These are phyloP conservation scores for Scalesia atractyloides DNA, from an alignment of 129 eudicot genomes.

Conservation along the genomic window DNA sequence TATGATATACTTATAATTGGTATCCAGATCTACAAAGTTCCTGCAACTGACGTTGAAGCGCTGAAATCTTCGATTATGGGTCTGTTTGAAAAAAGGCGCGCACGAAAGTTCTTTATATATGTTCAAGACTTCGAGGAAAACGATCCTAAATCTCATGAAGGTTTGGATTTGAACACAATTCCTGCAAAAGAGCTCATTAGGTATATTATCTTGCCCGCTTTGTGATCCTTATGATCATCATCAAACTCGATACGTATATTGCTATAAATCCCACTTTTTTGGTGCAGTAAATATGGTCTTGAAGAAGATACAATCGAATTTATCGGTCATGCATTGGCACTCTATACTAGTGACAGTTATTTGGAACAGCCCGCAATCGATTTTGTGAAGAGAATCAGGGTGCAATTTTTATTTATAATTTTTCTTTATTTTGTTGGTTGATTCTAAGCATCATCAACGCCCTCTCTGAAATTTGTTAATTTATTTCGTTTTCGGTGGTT, in stretches of 20 bases:
- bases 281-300: constrained; percentile 87
- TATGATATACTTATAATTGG: constrained; percentile 19
- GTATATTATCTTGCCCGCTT: constrained; percentile 35
- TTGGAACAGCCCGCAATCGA: constrained; percentile 78
- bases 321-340: constrained; percentile 96
- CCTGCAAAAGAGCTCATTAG: constrained; percentile 74
- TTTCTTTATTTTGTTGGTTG: not conserved
- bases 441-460: not conserved
- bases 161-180: constrained; percentile 58
- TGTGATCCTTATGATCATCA: constrained; percentile 4
- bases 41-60: constrained; percentile 96
- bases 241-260: not conserved
- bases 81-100: constrained; percentile 86
- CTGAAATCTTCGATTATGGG: constrained; percentile 90
- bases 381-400: constrained; percentile 90
- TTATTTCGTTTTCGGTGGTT: constrained; percentile 8
- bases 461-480: constrained; percentile 4
- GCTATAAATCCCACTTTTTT: not conserved
- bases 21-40: constrained; percentile 79
- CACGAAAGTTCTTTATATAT: constrained; percentile 82
- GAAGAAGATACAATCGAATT: constrained; percentile 93
- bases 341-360: constrained; percentile 64
- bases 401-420: constrained; percentile 18
- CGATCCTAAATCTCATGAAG: constrained; percentile 86
- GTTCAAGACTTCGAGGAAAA: constrained; percentile 86